A percentile compares a stretch with the other conserved stretches of the same genome.
These are phyloP conservation scores for Dryas octopetala DNA, from an alignment of 306 rosid genomes.

Conservation along the genomic window DNA sequence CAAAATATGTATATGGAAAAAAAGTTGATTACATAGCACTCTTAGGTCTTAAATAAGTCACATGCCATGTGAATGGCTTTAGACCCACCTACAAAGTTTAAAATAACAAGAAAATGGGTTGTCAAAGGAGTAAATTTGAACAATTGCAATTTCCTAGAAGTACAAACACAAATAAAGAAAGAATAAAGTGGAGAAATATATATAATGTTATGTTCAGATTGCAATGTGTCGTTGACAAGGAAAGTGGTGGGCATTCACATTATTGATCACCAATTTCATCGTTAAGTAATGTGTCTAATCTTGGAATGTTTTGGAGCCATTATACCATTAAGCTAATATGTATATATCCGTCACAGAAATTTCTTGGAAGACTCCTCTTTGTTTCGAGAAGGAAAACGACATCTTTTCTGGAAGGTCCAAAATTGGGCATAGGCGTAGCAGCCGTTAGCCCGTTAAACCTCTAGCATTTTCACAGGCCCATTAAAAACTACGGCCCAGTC, in stretches of 20 bases:
- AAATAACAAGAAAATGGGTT: conserved; percentile 11
- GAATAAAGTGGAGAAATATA: neutral
- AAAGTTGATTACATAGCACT: neutral
- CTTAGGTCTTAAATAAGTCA: neutral
- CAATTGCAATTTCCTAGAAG: conserved; percentile 8
- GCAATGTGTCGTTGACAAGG: neutral
- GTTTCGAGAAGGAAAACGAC: neutral
- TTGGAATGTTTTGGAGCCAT: conserved; percentile 19
- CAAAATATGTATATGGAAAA: neutral
- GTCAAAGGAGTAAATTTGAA: conserved; percentile 1
- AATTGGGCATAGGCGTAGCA: neutral
- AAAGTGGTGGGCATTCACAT: conserved; percentile 14
- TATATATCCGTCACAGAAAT: neutral
- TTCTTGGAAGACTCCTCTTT: neutral
- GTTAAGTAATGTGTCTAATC: neutral
- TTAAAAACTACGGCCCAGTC: neutral
- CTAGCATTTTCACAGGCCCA: neutral
- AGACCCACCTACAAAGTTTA: neutral
- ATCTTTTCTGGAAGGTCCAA: conserved; percentile 1
- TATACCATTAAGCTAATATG: neutral
- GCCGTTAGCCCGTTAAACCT: too few species aligned
- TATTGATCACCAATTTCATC: neutral
- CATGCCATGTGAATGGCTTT: conserved; percentile 6
- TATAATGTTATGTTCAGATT: neutral
- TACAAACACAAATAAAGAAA: neutral